Base-by-base conservation (phyloP, 2,329 filamentous ascomycete species). In the Colletotrichum sp. region DNA sequence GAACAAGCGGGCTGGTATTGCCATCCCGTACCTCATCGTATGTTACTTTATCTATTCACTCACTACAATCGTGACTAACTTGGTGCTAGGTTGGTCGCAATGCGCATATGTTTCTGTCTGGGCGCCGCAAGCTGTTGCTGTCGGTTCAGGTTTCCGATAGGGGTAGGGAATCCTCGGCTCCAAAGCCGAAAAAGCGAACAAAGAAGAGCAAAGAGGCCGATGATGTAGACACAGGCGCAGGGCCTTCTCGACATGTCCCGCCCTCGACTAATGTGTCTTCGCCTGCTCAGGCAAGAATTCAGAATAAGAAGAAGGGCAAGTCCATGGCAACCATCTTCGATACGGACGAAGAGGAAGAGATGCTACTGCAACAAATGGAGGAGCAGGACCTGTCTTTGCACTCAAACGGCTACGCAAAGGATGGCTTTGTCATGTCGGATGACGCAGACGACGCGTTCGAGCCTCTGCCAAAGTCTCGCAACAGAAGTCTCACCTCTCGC, bases 11-110 rank as follows among this genome's bases (percentile, higher is more conserved):
- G 87, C 87, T 63, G 91, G 91, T 6, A 96, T 98, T 82, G 91
- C 95, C 2, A 91, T 92, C 69, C 92, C 94, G 78, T 98, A 98
- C 82, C 88, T 96, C 64, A 85, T 88, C 75, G 92, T 93, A 87
- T 86, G 90, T 84, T 22, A 12, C 81, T 85, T 85, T 8, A 29
- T 22, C 7, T 4, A 8, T 25, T 15, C 59, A n/a, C 6, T n/a
- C 9, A 19, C 8, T 36, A 19, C 34, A 6, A 29, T 27, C 8
- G 29, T 71, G 4, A 63, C 44, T 76, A 66, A 76, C 25, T 12
- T 30, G 16, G 55, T 67, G 12, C 8, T 77, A 84, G 86, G 79
- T 88, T 30, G 89, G 89, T 25, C 82, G 81, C 22, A 81, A 81
- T 16, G 87, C 89, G 6, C 77, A 81, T 13, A 77, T 82, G 8